Conservation (phyloP, 1,139 yeast genomes). For the Kluyveromyces sp. region DNA sequence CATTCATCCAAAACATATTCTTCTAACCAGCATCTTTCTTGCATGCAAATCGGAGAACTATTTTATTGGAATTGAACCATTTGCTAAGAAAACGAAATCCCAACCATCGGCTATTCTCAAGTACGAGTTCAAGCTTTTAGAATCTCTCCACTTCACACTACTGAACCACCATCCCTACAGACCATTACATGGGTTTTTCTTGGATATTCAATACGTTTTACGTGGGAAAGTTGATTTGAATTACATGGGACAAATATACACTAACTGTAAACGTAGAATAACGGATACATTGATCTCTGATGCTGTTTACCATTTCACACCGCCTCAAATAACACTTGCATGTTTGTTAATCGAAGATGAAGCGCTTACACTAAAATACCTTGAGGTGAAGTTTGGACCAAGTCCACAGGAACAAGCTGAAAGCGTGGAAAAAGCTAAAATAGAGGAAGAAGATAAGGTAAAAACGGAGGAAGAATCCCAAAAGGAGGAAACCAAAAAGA, state of each 20-base stretch:
- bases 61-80: conserved; percentile 79
- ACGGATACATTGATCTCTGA: conserved; percentile 66
- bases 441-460: conserved; percentile 7
- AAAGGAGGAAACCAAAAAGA: conserved; percentile 5
- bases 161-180: conserved; percentile 82
- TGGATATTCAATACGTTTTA: conserved; percentile 72
- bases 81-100: conserved; percentile 61
- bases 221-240: conserved; percentile 31
- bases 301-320: conserved; percentile 69
- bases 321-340: conserved; percentile 92
- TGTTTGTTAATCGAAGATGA: conserved; percentile 64
- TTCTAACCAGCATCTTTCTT: conserved; percentile 78
- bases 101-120: conserved; percentile 59
- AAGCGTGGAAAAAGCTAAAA: conserved; percentile 1
- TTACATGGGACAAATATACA: conserved; percentile 46
- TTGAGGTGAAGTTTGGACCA: conserved; percentile 46
- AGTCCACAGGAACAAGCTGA: conserved; percentile 10
- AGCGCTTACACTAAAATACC: conserved; percentile 56
- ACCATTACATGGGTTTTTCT: conserved; percentile 84
- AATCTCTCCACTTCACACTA: conserved; percentile 68
- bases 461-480: conserved; percentile 5
- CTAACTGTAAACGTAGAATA: conserved; percentile 56
- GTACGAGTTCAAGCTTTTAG: conserved; percentile 70
- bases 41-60: conserved; percentile 92
- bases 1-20: conserved; percentile 73